Base-by-base conservation (phyloP, 345 rosid species). In the Brassica nigra region DNA sequence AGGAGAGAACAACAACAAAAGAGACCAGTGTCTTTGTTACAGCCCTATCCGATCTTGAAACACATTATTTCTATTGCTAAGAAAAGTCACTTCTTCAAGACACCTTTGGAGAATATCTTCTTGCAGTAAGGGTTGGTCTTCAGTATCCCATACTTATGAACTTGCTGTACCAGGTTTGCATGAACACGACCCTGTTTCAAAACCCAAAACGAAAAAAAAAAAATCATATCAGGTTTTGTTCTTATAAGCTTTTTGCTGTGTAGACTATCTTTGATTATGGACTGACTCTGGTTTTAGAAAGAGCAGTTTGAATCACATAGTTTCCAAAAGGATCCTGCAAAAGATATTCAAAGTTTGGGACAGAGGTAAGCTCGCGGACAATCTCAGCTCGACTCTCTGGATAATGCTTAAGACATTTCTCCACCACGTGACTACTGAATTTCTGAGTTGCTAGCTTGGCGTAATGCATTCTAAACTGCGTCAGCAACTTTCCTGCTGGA, bases 241-340 rank as follows among this genome's bases (percentile, higher is more conserved):
- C 20, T 33, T 7, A 20, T 34, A 78, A 75, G 10, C 28, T 36
- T 14, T 63, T 33, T 52, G 15, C 34, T n/a, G 34, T 39, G 27
- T 28, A 11, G 1, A 20, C 28, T 3, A 54, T 15, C 0, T 64
- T 5, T 28, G 73, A 10, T 44, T 61, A 36, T 28, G 39, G 71
- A 72, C 30, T 14, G 16, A 86, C 91, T 88, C 87, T 86, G 39
- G 90, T 85, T 39, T 84, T 85, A 16, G 86, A 54, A 59, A 92
- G 79, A 11, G 92, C 94, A 72, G 91, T 83, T 71, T 92, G 92
- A 58, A 92, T 84, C 30, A 92, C 97, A 69, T 92, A 92, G 82
- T 92, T 92, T 77, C 91, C 94, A 67, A 71, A 90, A 29, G 91
- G 94, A 80, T 66, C 89, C 59, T 91, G 92, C 81, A 88, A 30